phyloP scores from a whole-genome alignment of 2,329 filamentous ascomycete genomes.

The Pseudopyricularia javanii region DNA sequence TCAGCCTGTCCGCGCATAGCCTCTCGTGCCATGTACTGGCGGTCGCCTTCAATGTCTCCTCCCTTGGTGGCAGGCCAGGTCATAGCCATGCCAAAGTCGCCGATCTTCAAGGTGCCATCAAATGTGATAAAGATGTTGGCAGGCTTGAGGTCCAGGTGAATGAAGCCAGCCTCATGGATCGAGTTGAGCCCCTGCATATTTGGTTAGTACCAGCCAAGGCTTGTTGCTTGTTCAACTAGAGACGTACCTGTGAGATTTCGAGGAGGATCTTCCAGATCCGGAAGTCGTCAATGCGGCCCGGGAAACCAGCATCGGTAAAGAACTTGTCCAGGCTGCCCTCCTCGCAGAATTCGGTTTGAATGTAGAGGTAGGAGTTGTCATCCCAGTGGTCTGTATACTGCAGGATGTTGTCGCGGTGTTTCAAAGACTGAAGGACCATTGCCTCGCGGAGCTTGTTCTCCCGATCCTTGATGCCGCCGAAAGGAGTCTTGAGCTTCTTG shows the following conservation, averaged over 20 bases:
- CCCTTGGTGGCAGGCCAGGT: slow-evolving; percentile 62
- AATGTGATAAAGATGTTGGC: slow-evolving; percentile 75
- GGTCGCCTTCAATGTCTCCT: slow-evolving; percentile 86
- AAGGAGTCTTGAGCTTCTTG: slow-evolving; percentile 80
- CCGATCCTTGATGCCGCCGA: slow-evolving; percentile 68
- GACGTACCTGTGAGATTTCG: slow-evolving; percentile 62
- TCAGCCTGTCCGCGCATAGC: slow-evolving; percentile 78
- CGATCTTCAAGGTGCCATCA: slow-evolving; percentile 73
- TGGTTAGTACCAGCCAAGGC: not conserved
- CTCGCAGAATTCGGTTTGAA: slow-evolving; percentile 95
- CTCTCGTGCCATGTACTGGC: slow-evolving; percentile 91
- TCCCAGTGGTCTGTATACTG: slow-evolving; percentile 84
- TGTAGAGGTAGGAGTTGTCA: slow-evolving; percentile 73
- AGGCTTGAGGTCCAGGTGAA: slow-evolving; percentile 76
- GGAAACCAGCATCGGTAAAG: slow-evolving; percentile 67
- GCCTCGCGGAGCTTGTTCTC: slow-evolving; percentile 77
- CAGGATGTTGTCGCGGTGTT: slow-evolving; percentile 73
- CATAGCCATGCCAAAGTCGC: slow-evolving; percentile 74
- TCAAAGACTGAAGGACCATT: slow-evolving; percentile 61
- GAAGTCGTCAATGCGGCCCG: slow-evolving; percentile 87
- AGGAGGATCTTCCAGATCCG: slow-evolving; percentile 96
- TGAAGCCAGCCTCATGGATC: slow-evolving; percentile 79
- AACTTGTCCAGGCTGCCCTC: slow-evolving; percentile 85
- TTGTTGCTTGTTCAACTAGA: slow-evolving; percentile 18
- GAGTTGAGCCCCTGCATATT: slow-evolving; percentile 66